phyloP scores from a whole-genome alignment of 2,329 filamentous ascomycete genomes.

The Fusarium clavum region DNA sequence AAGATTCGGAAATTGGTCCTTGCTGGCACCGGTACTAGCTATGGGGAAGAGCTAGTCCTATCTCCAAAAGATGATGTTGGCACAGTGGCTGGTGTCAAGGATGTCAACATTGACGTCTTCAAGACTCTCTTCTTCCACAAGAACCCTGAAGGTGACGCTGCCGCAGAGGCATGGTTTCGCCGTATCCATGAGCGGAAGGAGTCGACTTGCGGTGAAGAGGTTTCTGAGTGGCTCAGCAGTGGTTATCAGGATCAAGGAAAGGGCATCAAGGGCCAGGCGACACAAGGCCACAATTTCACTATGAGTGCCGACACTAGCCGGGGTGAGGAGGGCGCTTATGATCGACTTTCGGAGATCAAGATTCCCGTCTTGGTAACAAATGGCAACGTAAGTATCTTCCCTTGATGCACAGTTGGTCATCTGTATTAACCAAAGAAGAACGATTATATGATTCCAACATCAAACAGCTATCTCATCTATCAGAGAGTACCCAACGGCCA shows the following conservation, averaged over 20 bases:
- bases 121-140: slow-evolving; percentile 14
- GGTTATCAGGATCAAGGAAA: neutral
- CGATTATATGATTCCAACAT: slow-evolving; percentile 20
- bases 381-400: neutral
- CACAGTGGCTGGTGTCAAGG: neutral
- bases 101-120: slow-evolving; percentile 4
- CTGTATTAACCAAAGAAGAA: neutral
- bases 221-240: slow-evolving; percentile 1
- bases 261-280: neutral
- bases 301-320: neutral
- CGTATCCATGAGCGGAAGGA: slow-evolving; percentile 1
- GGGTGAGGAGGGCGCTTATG: neutral
- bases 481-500: neutral
- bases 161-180: slow-evolving; percentile 11
- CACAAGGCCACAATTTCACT: neutral
- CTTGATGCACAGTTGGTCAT: fast-evolving
- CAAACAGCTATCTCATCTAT: slow-evolving; percentile 8
- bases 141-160: neutral
- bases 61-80: slow-evolving; percentile 3
- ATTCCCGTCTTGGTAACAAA: neutral
- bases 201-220: neutral
- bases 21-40: neutral
- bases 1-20: slow-evolving; percentile 2
- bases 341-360: neutral
- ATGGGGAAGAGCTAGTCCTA: neutral